phyloP scores from a whole-genome alignment of 139 green algal genomes.

The Chlorella sorokiniana region DNA sequence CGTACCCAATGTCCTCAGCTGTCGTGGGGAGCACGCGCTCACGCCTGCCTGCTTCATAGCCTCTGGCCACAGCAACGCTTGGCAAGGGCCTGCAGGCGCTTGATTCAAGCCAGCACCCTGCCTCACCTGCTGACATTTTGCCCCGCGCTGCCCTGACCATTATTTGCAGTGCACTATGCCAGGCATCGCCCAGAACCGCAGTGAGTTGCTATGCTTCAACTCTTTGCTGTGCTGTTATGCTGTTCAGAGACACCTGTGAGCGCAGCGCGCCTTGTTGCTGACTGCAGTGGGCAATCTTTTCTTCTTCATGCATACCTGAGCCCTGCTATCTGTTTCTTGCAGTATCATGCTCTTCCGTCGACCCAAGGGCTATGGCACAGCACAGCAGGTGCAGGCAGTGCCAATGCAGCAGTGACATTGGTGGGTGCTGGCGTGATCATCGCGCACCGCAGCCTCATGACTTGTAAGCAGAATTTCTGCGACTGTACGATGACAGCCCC shows the following conservation, averaged over 20 bases:
- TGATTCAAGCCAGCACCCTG: too few relatives aligned
- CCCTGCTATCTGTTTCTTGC: neutral
- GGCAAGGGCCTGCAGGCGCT: too few relatives aligned
- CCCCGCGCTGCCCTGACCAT: too few relatives aligned
- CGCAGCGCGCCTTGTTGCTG: neutral
- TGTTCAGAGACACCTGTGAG: neutral
- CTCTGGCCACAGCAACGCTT: too few relatives aligned
- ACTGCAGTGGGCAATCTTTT: neutral
- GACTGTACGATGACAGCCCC: too few relatives aligned
- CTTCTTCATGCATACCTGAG: neutral
- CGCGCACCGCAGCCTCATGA: neutral
- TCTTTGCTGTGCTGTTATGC: neutral
- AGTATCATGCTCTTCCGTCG: slow-evolving; percentile 87
- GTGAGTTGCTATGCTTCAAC: slow-evolving; percentile 2
- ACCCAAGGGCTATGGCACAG: slow-evolving; percentile 47
- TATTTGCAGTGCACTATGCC: slow-evolving; percentile 22
- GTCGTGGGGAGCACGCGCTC: too few relatives aligned
- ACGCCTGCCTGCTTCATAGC: too few relatives aligned
- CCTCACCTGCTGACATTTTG: too few relatives aligned
- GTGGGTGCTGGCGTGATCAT: neutral
- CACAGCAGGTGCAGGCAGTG: slow-evolving; percentile 27
- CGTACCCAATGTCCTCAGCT: too few relatives aligned
- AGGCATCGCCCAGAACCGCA: neutral
- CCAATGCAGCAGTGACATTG: slow-evolving; percentile 37
- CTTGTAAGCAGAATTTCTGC: too few relatives aligned